A percentile compares a stretch with the other conserved stretches of the same genome.
Conservation (phyloP, 2,329 filamentous ascomycete species). For the Aureobasidium sp. region DNA sequence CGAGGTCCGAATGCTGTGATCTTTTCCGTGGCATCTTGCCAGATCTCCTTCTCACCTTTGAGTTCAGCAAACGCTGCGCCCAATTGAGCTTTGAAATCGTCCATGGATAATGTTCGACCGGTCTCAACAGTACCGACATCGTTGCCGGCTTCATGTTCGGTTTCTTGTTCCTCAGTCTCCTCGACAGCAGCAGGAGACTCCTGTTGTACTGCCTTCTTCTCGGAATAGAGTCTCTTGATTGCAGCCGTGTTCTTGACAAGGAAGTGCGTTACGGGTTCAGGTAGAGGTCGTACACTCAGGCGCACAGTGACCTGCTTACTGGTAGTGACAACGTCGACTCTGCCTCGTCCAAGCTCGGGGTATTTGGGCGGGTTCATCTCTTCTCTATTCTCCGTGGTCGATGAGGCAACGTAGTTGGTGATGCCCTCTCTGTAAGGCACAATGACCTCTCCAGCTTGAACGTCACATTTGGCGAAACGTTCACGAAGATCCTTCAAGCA, state of each 20-base stretch:
- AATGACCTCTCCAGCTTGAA: conserved; percentile 88
- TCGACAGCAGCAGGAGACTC: conserved; percentile 32
- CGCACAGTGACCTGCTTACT: conserved; percentile 80
- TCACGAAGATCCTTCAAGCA: conserved; percentile 91
- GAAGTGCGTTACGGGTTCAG: conserved; percentile 73
- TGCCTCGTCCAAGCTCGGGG: conserved; percentile 78
- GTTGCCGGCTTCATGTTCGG: conserved; percentile 37
- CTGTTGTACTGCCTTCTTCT: conserved; percentile 49
- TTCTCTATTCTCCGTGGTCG: conserved; percentile 43
- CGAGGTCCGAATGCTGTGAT: conserved; percentile 88
- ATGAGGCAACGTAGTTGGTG: conserved; percentile 42
- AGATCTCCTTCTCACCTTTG: conserved; percentile 67
- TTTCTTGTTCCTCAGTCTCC: conserved; percentile 28
- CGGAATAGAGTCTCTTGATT: conserved; percentile 71
- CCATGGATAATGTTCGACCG: conserved; percentile 56
- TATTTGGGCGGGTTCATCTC: conserved; percentile 90
- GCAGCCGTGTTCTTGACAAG: conserved; percentile 70
- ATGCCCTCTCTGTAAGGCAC: conserved; percentile 95
- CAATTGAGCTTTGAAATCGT: conserved; percentile 72
- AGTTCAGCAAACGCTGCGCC: conserved; percentile 60
- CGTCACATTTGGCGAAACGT: conserved; percentile 86
- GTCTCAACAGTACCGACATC: conserved; percentile 38
- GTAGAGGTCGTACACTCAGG: conserved; percentile 71
- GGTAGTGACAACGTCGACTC: conserved; percentile 64
- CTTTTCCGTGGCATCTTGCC: conserved; percentile 68